Evolutionary conservation across 2,329 filamentous ascomycete species (phyloP).

Genomic region (Xylariomycetidae sp.): DNA sequence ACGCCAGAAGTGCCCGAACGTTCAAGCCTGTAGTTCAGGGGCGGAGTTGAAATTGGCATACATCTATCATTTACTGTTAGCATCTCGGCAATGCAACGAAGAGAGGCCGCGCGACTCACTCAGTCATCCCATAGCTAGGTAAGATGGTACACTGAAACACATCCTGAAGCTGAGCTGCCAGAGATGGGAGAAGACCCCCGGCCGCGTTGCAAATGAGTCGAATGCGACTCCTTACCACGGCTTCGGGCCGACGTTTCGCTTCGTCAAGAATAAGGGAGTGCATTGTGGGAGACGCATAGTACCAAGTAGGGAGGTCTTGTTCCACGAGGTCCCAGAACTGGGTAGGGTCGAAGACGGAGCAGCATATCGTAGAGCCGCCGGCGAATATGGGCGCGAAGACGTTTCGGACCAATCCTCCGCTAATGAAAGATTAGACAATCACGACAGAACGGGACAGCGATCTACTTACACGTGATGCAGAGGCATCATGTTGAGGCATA

Average conservation of each 20-base stretch:
- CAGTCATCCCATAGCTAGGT: conserved; percentile 56
- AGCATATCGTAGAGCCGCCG: conserved; percentile 50
- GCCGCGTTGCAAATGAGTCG: conserved; percentile 53
- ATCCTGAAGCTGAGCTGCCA: conserved; percentile 43
- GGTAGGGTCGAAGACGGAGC: conserved; percentile 47
- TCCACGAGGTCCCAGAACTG: conserved; percentile 53
- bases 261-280: conserved; percentile 50
- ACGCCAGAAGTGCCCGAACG: conserved; percentile 49
- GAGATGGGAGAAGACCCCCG: conserved; percentile 46
- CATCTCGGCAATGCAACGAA: no score
- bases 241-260: conserved; percentile 33
- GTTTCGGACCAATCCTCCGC: conserved; percentile 49
- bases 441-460: background rate
- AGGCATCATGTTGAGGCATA: conserved; percentile 57
- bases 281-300: conserved; percentile 55
- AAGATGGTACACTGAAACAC: conserved; percentile 48
- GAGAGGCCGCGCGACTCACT: conserved; percentile 35
- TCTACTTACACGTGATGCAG: conserved; percentile 48
- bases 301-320: conserved; percentile 46
- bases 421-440: conserved; percentile 15
- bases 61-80: no score
- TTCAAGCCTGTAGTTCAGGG: conserved; percentile 46
- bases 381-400: conserved; percentile 51
- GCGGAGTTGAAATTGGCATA: conserved; percentile 54
- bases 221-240: conserved; percentile 39